Evolutionary conservation across 1,284 basidiomycete genomes (phyloP).

Genomic region (Trichosporon asahii): DNA sequence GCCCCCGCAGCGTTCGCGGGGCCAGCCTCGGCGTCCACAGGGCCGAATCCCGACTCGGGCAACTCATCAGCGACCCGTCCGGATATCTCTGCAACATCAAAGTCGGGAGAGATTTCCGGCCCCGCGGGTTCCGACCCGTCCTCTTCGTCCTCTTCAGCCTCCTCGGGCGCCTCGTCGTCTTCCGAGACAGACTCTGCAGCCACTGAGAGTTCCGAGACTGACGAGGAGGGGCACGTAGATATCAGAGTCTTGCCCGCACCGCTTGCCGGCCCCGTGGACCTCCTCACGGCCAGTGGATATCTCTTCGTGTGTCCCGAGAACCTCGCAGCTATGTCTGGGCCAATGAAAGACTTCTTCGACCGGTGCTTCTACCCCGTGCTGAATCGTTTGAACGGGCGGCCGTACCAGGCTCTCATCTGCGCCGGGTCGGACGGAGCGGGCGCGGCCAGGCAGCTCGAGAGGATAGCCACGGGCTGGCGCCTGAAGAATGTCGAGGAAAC

Average conservation of each 20-base stretch:
- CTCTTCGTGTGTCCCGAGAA: slow-evolving; percentile 26
- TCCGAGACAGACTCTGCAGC: neutral
- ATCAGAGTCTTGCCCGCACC: slow-evolving; percentile 11
- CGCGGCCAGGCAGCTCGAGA: slow-evolving; percentile 21
- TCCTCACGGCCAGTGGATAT: slow-evolving; percentile 16
- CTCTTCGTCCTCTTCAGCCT: neutral
- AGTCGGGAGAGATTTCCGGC: neutral
- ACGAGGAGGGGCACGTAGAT: neutral
- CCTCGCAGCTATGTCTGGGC: slow-evolving; percentile 20
- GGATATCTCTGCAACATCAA: neutral
- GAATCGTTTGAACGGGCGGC: slow-evolving; percentile 18
- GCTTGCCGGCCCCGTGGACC: slow-evolving; percentile 16
- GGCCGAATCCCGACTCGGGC: neutral
- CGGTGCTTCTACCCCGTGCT: slow-evolving; percentile 21
- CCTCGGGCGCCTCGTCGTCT: neutral
- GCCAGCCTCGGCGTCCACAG: neutral
- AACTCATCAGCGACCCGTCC: neutral
- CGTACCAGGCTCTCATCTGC: slow-evolving; percentile 24
- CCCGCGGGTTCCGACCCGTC: neutral
- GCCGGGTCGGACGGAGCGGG: slow-evolving; percentile 21
- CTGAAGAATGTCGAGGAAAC: slow-evolving; percentile 18
- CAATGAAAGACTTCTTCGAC: slow-evolving; percentile 25
- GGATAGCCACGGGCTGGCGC: slow-evolving; percentile 21
- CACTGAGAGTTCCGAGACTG: neutral
- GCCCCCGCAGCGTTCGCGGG: neutral